Evolutionary conservation across 106 monocot genomes (phyloP).

Genomic region (Cymbidium sinense): DNA sequence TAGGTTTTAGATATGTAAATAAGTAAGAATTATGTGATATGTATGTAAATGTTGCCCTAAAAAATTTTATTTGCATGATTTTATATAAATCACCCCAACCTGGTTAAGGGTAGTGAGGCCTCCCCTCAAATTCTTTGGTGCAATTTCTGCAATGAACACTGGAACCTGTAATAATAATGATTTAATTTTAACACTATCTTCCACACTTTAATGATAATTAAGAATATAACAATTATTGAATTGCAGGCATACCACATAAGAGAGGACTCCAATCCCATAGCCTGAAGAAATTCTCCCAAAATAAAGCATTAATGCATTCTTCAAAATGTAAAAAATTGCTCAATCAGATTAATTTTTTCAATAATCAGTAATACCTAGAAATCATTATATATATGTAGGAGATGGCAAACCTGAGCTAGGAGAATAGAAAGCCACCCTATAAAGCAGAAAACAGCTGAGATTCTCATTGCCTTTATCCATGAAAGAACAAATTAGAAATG

Average conservation of each 20-base stretch:
- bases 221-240: not conserved
- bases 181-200: not conserved
- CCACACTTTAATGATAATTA: not conserved
- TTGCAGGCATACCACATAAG: slow-evolving; percentile 40
- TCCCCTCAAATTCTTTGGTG: slow-evolving; percentile 69
- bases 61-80: too few relatives aligned
- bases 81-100: slow-evolving; percentile 21
- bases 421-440: slow-evolving; percentile 59
- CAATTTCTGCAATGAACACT: slow-evolving; percentile 72
- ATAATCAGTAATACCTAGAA: not conserved
- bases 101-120: slow-evolving; percentile 53
- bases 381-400: not conserved
- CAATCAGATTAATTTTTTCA: not conserved
- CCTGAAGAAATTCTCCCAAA: slow-evolving; percentile 34
- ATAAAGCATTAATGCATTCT: slow-evolving; percentile 32
- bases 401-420: slow-evolving; percentile 36
- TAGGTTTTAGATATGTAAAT: too few relatives aligned
- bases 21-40: too few relatives aligned
- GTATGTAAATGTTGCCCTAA: too few relatives aligned
- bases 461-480: slow-evolving; percentile 59
- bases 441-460: slow-evolving; percentile 50
- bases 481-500: slow-evolving; percentile 9
- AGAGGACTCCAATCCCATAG: slow-evolving; percentile 50
- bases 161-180: slow-evolving; percentile 57
- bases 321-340: not conserved